Evolutionary conservation across 176 grass and related monocot species (phyloP).

Genomic region (Melocanna baccifera): DNA sequence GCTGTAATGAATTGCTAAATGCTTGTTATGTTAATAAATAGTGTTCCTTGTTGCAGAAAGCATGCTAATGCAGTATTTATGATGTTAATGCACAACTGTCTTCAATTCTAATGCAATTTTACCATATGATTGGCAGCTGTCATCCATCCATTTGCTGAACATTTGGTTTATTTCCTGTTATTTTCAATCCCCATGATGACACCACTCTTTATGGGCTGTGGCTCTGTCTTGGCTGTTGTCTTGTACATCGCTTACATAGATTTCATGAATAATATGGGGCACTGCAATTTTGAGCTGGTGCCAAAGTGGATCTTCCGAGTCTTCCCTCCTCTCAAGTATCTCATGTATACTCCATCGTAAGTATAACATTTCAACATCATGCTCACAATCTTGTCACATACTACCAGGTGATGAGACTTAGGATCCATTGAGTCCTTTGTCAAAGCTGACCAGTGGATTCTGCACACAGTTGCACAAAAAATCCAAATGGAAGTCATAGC

Average conservation of each 20-base stretch:
- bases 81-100: neutral
- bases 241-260: conserved; percentile 63
- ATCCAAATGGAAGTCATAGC: neutral
- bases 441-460: neutral
- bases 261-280: conserved; percentile 98
- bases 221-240: conserved; percentile 25
- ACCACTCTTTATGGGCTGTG: conserved; percentile 37
- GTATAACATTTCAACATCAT: conserved; percentile 35
- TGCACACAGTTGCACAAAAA: neutral
- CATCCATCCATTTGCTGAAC: conserved; percentile 89
- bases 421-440: neutral
- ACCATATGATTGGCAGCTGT: conserved; percentile 53
- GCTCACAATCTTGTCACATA: conserved; percentile 15
- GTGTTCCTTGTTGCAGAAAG: neutral
- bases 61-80: neutral
- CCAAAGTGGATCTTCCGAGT: conserved; percentile 64
- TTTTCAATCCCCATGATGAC: conserved; percentile 58
- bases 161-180: conserved; percentile 63
- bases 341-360: conserved; percentile 99
- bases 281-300: conserved; percentile 89
- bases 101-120: conserved; percentile 26
- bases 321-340: conserved; percentile 89
- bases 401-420: conserved; percentile 1
- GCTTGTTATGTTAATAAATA: neutral
- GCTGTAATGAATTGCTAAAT: conserved; percentile 9